Evolutionary conservation across 2,329 filamentous ascomycete genomes (phyloP).

Genomic region (Trichoderma brevicompactum): DNA sequence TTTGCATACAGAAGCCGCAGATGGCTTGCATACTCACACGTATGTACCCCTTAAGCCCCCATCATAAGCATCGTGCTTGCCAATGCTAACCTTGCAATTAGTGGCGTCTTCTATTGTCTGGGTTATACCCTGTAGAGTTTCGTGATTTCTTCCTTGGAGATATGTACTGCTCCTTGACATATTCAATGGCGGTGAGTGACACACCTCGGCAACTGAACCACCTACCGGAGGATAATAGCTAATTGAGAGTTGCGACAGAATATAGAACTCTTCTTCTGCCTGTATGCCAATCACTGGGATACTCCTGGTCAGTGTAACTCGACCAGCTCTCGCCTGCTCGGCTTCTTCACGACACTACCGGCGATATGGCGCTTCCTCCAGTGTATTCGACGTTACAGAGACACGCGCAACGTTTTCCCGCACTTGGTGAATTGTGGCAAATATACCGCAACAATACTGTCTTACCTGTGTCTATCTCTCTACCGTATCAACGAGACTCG

Average conservation of each 20-base stretch:
- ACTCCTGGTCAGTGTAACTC: slow-evolving; percentile 82
- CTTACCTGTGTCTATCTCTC: slow-evolving; percentile 77
- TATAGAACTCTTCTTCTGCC: slow-evolving; percentile 89
- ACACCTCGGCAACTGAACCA: background rate
- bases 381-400: slow-evolving; percentile 85
- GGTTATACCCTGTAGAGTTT: slow-evolving; percentile 92
- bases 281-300: slow-evolving; percentile 81
- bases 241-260: slow-evolving; percentile 60
- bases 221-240: background rate
- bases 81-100: slow-evolving; percentile 43
- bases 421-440: slow-evolving; percentile 93
- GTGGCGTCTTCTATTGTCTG: slow-evolving; percentile 85
- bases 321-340: slow-evolving; percentile 77
- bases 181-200: slow-evolving; percentile 76
- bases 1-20: slow-evolving; percentile 76
- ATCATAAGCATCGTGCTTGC: background rate
- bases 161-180: slow-evolving; percentile 95
- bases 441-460: slow-evolving; percentile 82
- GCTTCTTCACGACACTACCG: slow-evolving; percentile 82
- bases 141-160: slow-evolving; percentile 97
- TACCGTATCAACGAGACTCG: slow-evolving; percentile 73
- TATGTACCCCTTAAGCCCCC: slow-evolving; percentile 44
- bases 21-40: slow-evolving; percentile 91
- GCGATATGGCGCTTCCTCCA: slow-evolving; percentile 90
- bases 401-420: slow-evolving; percentile 86